Base-by-base conservation (phyloP, 768 basidiomycete species). In the Auricularia sp. region DNA sequence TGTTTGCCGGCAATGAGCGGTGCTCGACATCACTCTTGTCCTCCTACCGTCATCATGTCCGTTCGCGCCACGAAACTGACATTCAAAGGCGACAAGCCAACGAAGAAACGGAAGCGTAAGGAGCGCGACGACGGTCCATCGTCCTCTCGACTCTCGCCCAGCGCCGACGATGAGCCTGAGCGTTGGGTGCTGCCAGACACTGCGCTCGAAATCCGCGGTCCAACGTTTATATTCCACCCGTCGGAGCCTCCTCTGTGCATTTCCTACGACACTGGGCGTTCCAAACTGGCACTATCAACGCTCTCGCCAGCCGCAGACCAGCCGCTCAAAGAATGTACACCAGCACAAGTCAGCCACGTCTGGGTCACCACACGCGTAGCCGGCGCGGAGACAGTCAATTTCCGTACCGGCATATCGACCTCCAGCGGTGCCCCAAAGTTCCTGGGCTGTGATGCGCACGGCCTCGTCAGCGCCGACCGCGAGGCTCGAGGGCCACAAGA, bases 401-500 rank as follows among this genome's bases (percentile, higher is more conserved):
- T 96, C 66, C 86, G 94, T 24, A 90, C 90, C 39, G 90, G 90
- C 1, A 84, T 84, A 24, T 33, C 56, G 7, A 59, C 56, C 21
- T 13, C 29, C 7, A 29, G 7, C 34, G 56, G 56, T 14, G 56
- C 56, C 7, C 56, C 56, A 1, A 59, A 94, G 75, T 97, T 94
- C 73, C 77, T 97, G 59, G 92, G 90, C 7, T 91, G 89, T 75
- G 92, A 95, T 77, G 81, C 86, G 67, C 86, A 92, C 70, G 94
- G 94, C 6, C 78, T 93, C 21, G 88, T 96, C 14, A 84, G 87
- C 68, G 87, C 90, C 54, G 88, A 92, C 72, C 80, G 90, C 58
- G 94, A 97, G 71, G 94, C 94, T 34, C 83, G 94, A 37, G 94
- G 94, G 1, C 89, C 91, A 3, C 92, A 96, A 74, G 94, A 97